Evolutionary conservation across 495 filamentous ascomycete genomes (phyloP).

Genomic region (Pseudoneurospora amorphoporcata): DNA sequence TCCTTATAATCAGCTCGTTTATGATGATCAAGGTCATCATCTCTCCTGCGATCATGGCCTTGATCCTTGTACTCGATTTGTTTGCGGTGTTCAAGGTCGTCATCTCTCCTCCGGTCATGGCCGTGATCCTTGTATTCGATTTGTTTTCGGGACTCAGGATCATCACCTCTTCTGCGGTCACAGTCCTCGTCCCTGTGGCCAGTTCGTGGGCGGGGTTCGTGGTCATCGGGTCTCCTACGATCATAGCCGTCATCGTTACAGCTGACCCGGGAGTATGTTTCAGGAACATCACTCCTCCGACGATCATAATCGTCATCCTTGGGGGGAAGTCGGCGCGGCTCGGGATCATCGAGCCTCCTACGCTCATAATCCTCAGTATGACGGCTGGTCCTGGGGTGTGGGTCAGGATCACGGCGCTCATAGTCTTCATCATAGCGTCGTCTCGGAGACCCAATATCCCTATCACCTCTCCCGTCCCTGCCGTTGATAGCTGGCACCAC

Average conservation of each 20-base stretch:
- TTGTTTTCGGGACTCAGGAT: conserved; percentile 3
- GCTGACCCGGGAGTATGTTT: neutral
- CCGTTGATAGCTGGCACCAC: neutral
- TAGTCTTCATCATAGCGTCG: neutral
- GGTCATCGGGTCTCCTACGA: conserved; percentile 11
- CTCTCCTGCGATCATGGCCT: neutral
- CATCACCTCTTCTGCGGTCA: conserved; percentile 6
- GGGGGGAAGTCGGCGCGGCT: neutral
- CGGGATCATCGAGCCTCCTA: neutral
- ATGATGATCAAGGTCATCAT: conserved; percentile 4
- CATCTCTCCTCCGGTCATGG: conserved; percentile 4
- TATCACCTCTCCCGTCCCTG: neutral
- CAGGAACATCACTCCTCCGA: neutral
- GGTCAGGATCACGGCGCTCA: neutral
- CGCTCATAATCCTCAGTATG: neutral
- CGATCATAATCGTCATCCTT: neutral
- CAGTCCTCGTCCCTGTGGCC: conserved; percentile 13
- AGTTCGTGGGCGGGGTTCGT: neutral
- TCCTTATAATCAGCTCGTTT: neutral
- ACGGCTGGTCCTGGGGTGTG: neutral
- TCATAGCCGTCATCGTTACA: conserved; percentile 11
- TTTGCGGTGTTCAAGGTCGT: conserved; percentile 5
- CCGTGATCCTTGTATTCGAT: neutral
- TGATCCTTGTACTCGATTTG: conserved; percentile 1
- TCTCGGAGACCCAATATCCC: neutral